Evolutionary conservation across 2,329 filamentous ascomycete genomes (phyloP).

Genomic region (Xylaria polymorpha): DNA sequence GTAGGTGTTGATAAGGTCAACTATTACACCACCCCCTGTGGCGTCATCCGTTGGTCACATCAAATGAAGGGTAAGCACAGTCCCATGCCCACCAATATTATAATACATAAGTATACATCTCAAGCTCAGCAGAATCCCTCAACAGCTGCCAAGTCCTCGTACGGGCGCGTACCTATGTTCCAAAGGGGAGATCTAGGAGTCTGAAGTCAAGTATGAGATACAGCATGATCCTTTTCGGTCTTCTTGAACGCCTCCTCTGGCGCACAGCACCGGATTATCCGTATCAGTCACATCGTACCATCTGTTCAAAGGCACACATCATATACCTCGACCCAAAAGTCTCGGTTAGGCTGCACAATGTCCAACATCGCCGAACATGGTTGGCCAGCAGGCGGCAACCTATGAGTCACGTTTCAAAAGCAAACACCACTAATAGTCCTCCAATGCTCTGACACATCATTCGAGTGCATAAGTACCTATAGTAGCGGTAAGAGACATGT

Average conservation of each 20-base stretch:
- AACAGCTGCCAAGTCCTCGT: background rate
- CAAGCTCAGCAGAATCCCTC: background rate
- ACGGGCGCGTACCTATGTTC: background rate
- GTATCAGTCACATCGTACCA: background rate
- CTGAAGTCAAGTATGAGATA: background rate
- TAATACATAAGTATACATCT: background rate
- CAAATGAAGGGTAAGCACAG: background rate
- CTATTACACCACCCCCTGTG: background rate
- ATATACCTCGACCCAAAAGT: background rate
- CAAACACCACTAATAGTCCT: background rate
- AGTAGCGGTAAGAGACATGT: background rate
- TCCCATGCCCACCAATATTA: background rate
- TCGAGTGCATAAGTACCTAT: conserved; percentile 6
- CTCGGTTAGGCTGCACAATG: background rate
- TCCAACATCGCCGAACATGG: conserved; percentile 3
- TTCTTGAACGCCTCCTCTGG: background rate
- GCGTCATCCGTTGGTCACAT: background rate
- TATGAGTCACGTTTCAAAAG: conserved; percentile 19
- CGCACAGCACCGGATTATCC: background rate
- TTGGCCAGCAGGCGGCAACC: background rate
- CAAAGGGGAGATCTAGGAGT: background rate
- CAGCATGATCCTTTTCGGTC: conserved; percentile 8
- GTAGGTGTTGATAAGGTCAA: too few relatives aligned
- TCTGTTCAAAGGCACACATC: background rate
- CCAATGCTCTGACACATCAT: conserved; percentile 8